phyloP scores from a whole-genome alignment of 768 basidiomycete genomes.

The Boletus insuetus region DNA sequence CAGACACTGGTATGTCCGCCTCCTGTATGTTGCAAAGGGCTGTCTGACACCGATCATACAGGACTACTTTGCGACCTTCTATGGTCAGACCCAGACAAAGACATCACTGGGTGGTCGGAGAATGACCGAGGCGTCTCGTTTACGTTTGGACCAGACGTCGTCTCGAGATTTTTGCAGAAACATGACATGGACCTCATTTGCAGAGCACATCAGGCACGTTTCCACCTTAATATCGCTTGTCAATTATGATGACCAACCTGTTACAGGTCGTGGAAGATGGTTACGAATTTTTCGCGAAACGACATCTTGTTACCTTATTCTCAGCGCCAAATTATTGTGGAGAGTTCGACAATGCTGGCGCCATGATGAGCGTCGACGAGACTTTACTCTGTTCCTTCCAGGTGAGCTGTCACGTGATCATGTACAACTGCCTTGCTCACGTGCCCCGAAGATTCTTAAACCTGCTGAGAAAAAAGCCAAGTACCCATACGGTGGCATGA shows the following conservation, averaged over 20 bases:
- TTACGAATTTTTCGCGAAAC: constrained; percentile 98
- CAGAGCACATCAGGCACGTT: constrained; percentile 89
- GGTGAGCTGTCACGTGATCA: constrained; percentile 43
- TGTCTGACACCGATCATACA: constrained; percentile 29
- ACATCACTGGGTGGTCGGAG: constrained; percentile 99
- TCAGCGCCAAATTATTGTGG: constrained; percentile 95
- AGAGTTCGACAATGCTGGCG: constrained; percentile 98
- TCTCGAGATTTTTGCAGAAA: constrained; percentile 97
- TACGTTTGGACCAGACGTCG: constrained; percentile 98
- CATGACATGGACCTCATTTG: constrained; percentile 99
- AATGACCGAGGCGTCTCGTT: constrained; percentile 99
- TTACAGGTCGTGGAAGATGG: constrained; percentile 94
- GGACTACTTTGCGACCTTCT: constrained; percentile 93
- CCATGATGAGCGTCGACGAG: constrained; percentile 99
- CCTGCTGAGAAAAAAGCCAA: constrained; percentile 99
- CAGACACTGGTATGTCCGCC: constrained; percentile 78
- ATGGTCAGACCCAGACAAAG: constrained; percentile 99
- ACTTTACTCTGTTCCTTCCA: constrained; percentile 98
- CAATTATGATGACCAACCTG: neutral
- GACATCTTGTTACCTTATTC: constrained; percentile 95
- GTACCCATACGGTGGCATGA: constrained; percentile 84
- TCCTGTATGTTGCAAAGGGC: neutral
- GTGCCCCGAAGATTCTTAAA: constrained; percentile 77
- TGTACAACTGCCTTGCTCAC: neutral
- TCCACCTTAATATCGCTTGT: constrained; percentile 8